Evolutionary conservation across 1,284 basidiomycete species (phyloP).

Genomic region (Cryptococcus sp.): DNA sequence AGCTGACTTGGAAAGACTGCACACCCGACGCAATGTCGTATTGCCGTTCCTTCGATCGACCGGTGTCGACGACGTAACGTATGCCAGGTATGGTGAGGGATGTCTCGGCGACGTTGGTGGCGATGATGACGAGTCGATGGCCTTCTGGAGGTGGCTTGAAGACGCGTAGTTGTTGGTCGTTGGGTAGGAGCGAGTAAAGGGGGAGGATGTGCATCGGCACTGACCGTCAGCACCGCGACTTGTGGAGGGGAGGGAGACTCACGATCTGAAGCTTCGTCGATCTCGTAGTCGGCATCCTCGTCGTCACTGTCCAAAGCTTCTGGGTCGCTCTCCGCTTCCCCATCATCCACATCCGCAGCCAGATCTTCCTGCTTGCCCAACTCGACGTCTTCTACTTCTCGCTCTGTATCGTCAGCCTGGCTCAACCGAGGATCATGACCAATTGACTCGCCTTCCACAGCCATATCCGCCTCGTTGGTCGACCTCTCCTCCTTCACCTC

Average conservation of each 20-base stretch:
- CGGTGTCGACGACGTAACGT: constrained; percentile 68
- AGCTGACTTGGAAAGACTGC: constrained; percentile 65
- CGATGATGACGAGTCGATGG: constrained; percentile 62
- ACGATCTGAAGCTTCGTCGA: constrained; percentile 47
- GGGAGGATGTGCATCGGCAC: constrained; percentile 67
- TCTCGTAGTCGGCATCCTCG: constrained; percentile 36
- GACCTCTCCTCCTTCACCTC: constrained; percentile 3
- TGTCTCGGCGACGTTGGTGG: constrained; percentile 74
- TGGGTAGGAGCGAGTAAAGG: constrained; percentile 65
- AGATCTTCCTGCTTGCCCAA: constrained; percentile 46
- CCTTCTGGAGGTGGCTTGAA: constrained; percentile 62
- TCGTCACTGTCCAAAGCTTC: constrained; percentile 49
- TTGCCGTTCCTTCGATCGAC: constrained; percentile 71
- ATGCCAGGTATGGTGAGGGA: constrained; percentile 73
- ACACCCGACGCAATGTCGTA: constrained; percentile 60
- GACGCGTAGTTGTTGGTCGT: constrained; percentile 68
- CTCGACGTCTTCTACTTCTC: constrained; percentile 48
- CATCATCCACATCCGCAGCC: constrained; percentile 50
- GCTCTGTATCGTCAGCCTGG: constrained; percentile 53
- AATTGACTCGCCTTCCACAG: constrained; percentile 35
- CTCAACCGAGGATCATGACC: constrained; percentile 51
- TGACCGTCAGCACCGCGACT: constrained; percentile 27
- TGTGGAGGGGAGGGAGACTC: constrained; percentile 15
- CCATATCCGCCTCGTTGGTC: constrained; percentile 7
- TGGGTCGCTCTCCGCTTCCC: constrained; percentile 43